phyloP scores from a whole-genome alignment of 1,284 basidiomycete genomes.

The Trichosporon inkin region DNA sequence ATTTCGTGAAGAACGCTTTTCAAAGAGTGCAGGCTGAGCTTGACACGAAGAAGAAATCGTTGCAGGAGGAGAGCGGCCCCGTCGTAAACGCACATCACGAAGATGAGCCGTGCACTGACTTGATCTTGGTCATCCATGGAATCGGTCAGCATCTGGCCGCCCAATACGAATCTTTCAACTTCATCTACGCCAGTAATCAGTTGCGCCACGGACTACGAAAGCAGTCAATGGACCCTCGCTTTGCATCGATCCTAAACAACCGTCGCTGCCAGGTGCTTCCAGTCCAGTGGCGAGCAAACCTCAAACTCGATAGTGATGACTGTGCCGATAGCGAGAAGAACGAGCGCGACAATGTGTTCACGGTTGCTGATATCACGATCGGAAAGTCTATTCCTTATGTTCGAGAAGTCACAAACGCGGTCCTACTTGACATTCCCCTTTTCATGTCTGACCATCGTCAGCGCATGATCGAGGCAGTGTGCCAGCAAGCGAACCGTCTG shows the following conservation, averaged over 20 bases:
- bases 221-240: slow-evolving; percentile 51
- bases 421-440: slow-evolving; percentile 54
- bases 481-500: slow-evolving; percentile 50
- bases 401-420: slow-evolving; percentile 53
- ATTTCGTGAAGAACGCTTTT: background rate
- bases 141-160: slow-evolving; percentile 54
- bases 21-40: slow-evolving; percentile 15
- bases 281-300: slow-evolving; percentile 56
- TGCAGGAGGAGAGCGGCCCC: slow-evolving; percentile 47
- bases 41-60: slow-evolving; percentile 20
- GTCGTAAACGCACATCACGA: slow-evolving; percentile 43
- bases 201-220: slow-evolving; percentile 52
- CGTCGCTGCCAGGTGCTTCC: slow-evolving; percentile 55
- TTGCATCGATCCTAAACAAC: slow-evolving; percentile 52
- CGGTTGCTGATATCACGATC: slow-evolving; percentile 54
- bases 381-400: slow-evolving; percentile 54
- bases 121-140: slow-evolving; percentile 55
- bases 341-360: slow-evolving; percentile 53
- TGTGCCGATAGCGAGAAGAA: slow-evolving; percentile 51
- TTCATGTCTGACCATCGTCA: slow-evolving; percentile 54
- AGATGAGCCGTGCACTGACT: slow-evolving; percentile 51
- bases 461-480: slow-evolving; percentile 56
- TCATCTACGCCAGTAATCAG: slow-evolving; percentile 55
- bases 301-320: slow-evolving; percentile 51
- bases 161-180: slow-evolving; percentile 54